These are phyloP conservation scores for Ophiocordyceps camponoti-saundersi DNA, from an alignment of 2,329 filamentous ascomycete species.

Conservation along the genomic window DNA sequence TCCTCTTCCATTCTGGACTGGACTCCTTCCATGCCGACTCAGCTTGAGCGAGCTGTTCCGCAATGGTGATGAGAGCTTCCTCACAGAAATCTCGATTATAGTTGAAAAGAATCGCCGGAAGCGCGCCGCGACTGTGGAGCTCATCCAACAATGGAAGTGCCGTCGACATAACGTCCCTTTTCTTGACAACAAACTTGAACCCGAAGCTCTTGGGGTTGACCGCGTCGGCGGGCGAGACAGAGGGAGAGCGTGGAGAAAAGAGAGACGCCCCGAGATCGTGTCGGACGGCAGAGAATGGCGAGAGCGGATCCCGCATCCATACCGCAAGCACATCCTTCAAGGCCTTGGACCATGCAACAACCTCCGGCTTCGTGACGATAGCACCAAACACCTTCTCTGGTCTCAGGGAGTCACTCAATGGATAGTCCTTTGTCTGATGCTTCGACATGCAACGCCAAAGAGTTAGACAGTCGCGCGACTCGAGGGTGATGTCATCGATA, in stretches of 20 bases:
- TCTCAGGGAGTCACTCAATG: slow-evolving; percentile 29
- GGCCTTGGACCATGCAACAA: slow-evolving; percentile 44
- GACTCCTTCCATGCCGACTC: slow-evolving; percentile 33
- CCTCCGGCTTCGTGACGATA: slow-evolving; percentile 45
- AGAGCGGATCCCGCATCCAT: slow-evolving; percentile 40
- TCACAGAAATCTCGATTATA: slow-evolving; percentile 55
- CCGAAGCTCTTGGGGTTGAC: background rate
- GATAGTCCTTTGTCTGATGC: slow-evolving; percentile 31
- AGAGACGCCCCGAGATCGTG: slow-evolving; percentile 20
- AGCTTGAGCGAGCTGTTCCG: slow-evolving; percentile 26
- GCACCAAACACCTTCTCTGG: slow-evolving; percentile 30
- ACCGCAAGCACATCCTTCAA: slow-evolving; percentile 39
- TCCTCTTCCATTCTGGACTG: slow-evolving; percentile 41
- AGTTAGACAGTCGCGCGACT: slow-evolving; percentile 51
- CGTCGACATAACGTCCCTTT: background rate
- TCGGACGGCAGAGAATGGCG: slow-evolving; percentile 25
- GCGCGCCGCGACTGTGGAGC: slow-evolving; percentile 43
- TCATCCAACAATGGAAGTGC: slow-evolving; percentile 14
- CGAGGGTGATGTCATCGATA: slow-evolving; percentile 50
- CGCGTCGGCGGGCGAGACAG: background rate
- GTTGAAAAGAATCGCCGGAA: slow-evolving; percentile 64
- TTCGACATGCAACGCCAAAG: slow-evolving; percentile 49
- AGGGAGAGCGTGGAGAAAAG: background rate
- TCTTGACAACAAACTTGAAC: background rate
- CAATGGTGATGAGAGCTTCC: slow-evolving; percentile 30